phyloP scores from a whole-genome alignment of 75 land plant species.

The Azolla pinnata region DNA sequence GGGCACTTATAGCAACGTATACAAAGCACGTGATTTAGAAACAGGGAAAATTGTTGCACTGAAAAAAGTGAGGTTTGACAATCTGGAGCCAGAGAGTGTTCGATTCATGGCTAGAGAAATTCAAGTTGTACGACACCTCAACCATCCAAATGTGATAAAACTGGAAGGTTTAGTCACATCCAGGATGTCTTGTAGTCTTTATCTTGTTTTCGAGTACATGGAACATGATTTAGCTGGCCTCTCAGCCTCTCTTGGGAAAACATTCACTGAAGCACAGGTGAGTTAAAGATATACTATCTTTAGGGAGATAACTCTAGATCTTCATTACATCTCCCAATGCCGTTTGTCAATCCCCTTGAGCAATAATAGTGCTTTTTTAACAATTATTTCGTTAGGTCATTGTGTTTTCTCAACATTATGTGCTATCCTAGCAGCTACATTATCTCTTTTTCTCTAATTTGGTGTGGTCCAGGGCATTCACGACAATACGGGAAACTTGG shows the following conservation, averaged over 20 bases:
- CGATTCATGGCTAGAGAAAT: constrained; percentile 73
- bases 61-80: constrained; percentile 67
- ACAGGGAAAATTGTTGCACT: constrained; percentile 65
- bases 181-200: constrained; percentile 67
- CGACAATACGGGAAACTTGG: too few species aligned
- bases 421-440: too few species aligned
- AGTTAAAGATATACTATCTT: neutral
- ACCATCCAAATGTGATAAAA: constrained; percentile 65
- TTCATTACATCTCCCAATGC: too few species aligned
- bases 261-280: constrained; percentile 71
- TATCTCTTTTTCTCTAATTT: too few species aligned
- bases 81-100: constrained; percentile 51
- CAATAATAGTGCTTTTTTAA: too few species aligned
- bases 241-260: constrained; percentile 45
- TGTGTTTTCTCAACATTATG: too few species aligned
- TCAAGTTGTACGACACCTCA: constrained; percentile 37
- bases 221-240: constrained; percentile 85
- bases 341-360: too few species aligned
- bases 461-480: too few species aligned
- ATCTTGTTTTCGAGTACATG: constrained; percentile 81
- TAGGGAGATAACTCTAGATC: too few species aligned
- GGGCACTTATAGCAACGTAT: constrained; percentile 88
- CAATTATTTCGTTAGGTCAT: too few species aligned
- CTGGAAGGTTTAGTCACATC: constrained; percentile 73
- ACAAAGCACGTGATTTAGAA: constrained; percentile 60